phyloP scores from a whole-genome alignment of 108 stramenopile genomes.

The Pinguiococcus pyrenoidosus region DNA sequence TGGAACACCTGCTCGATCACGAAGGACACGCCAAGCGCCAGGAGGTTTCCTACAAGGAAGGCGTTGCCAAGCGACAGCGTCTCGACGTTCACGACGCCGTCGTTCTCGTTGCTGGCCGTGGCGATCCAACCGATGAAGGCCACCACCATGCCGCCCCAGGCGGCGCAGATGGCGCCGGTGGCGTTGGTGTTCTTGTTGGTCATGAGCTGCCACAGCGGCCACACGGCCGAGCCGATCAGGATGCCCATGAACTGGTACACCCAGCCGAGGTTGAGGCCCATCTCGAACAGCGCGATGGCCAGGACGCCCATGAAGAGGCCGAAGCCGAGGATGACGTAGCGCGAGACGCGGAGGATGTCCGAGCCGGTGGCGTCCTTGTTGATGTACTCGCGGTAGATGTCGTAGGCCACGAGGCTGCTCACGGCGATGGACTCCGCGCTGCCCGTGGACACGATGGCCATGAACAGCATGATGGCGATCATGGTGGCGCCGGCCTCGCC shows the following conservation, averaged over 20 bases:
- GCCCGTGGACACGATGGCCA: slow-evolving; percentile 83
- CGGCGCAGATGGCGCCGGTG: slow-evolving; percentile 63
- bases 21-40: slow-evolving; percentile 59
- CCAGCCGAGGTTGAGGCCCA: slow-evolving; percentile 68
- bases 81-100: slow-evolving; percentile 43
- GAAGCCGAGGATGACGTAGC: slow-evolving; percentile 57
- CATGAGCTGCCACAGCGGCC: slow-evolving; percentile 73
- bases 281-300: slow-evolving; percentile 39
- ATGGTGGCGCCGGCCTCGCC: slow-evolving; percentile 57
- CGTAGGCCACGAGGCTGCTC: slow-evolving; percentile 69
- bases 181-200: slow-evolving; percentile 65
- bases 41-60: slow-evolving; percentile 75
- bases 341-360: slow-evolving; percentile 63
- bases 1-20: slow-evolving; percentile 56
- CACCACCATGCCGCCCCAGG: slow-evolving; percentile 56
- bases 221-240: slow-evolving; percentile 73
- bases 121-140: slow-evolving; percentile 62
- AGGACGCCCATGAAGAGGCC: slow-evolving; percentile 65
- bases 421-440: slow-evolving; percentile 81
- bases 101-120: slow-evolving; percentile 44
- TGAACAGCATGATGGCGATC: slow-evolving; percentile 80
- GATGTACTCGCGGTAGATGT: slow-evolving; percentile 77
- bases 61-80: slow-evolving; percentile 61
- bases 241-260: slow-evolving; percentile 87
- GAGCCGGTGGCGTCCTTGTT: slow-evolving; percentile 70